A percentile compares a stretch with the other conserved stretches of the same genome.
These are phyloP conservation scores for Dalbergia cochinchinensis DNA, from an alignment of 306 rosid species.

Conservation along the genomic window DNA sequence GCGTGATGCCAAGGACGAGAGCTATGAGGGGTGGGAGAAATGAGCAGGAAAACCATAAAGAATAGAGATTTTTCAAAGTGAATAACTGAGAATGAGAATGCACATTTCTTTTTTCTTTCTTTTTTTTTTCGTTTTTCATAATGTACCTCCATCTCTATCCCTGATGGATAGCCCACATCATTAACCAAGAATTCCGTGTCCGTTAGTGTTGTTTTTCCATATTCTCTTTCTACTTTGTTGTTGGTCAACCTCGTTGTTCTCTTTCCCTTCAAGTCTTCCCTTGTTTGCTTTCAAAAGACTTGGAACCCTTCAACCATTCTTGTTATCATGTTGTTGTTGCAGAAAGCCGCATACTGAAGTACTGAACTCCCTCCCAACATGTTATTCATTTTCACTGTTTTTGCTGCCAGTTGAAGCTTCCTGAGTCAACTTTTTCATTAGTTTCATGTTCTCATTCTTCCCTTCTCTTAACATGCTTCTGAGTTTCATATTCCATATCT, in stretches of 20 bases:
- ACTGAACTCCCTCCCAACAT: background rate
- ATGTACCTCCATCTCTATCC: too few species aligned
- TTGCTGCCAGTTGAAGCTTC: conserved; percentile 37
- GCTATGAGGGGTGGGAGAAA: too few species aligned
- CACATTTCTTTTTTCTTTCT: too few species aligned
- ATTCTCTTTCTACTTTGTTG: conserved; percentile 2
- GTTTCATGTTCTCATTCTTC: too few species aligned
- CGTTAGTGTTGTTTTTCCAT: background rate
- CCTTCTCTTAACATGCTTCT: conserved; percentile 30
- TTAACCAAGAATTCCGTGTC: background rate
- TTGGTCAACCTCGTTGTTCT: conserved; percentile 50
- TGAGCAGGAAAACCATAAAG: too few species aligned
- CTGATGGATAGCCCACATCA: too few species aligned
- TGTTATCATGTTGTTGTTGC: background rate
- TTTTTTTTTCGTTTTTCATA: too few species aligned
- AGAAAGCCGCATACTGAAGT: background rate
- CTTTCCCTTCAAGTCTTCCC: conserved; percentile 28
- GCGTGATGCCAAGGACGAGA: too few species aligned
- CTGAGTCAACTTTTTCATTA: conserved; percentile 29
- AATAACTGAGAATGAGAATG: too few species aligned
- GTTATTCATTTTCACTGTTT: conserved; percentile 34
- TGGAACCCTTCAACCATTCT: background rate
- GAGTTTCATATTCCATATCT: conserved; percentile 39
- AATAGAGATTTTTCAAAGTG: too few species aligned
- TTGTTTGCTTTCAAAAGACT: conserved; percentile 25